Conservation (phyloP, 371 early-diverging fungal species). For the Mucor indicus region DNA sequence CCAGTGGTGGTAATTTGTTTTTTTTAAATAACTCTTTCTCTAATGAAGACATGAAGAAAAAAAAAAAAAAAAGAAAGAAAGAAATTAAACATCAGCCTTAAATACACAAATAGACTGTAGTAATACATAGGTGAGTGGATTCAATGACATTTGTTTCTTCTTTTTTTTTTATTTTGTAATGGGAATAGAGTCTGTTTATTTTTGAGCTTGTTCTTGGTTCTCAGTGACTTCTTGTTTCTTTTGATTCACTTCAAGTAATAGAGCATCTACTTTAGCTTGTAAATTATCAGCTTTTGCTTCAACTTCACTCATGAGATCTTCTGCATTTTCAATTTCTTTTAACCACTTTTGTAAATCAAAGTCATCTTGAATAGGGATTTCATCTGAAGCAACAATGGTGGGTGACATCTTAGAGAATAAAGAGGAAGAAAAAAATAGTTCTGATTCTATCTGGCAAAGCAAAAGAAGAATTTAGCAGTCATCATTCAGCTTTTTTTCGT, state of each 20-base stretch:
- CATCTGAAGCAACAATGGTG: slow-evolving; percentile 3
- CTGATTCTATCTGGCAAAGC: too few species aligned
- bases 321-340: slow-evolving; percentile 40
- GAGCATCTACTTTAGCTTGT: slow-evolving; percentile 38
- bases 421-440: not conserved
- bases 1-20: slow-evolving; percentile 12
- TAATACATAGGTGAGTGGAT: not conserved
- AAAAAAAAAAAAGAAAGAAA: slow-evolving; percentile 5
- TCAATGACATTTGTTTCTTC: not conserved
- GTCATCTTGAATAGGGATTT: slow-evolving; percentile 13
- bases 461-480: too few species aligned
- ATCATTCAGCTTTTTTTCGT: too few species aligned
- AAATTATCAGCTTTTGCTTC: slow-evolving; percentile 35
- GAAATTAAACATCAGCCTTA: not conserved
- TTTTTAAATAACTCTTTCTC: slow-evolving; percentile 43
- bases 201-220: not conserved
- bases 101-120: not conserved
- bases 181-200: not conserved
- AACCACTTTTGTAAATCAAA: slow-evolving; percentile 37
- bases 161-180: not conserved
- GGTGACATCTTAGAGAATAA: slow-evolving; percentile 10
- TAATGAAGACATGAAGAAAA: slow-evolving; percentile 36
- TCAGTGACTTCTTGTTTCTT: not conserved
- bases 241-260: slow-evolving; percentile 26
- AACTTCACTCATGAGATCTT: slow-evolving; percentile 36